phyloP scores from a whole-genome alignment of 768 basidiomycete species.

The Hygrocybe coccinea region DNA sequence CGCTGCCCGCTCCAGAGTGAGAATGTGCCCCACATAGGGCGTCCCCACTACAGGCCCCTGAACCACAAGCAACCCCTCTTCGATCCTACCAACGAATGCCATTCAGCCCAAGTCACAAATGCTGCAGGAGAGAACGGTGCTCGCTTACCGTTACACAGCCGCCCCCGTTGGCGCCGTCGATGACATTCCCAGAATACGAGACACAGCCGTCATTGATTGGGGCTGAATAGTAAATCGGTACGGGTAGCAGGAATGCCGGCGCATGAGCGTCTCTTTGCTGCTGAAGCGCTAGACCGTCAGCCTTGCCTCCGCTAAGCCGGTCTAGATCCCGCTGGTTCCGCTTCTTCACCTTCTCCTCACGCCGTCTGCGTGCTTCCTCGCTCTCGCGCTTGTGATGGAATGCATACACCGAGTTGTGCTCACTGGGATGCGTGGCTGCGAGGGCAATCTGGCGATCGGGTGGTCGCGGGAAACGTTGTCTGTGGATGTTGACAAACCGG shows the following conservation, averaged over 20 bases:
- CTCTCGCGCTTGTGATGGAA: constrained; percentile 23
- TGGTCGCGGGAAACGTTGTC: constrained; percentile 28
- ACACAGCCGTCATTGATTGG: constrained; percentile 19
- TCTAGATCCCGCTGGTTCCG: constrained; percentile 22
- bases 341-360: constrained; percentile 23
- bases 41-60: constrained; percentile 7
- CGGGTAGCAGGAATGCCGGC: constrained; percentile 37
- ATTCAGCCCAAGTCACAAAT: background rate
- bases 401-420: constrained; percentile 45
- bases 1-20: constrained; percentile 15
- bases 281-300: constrained; percentile 17
- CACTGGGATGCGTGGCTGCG: constrained; percentile 51
- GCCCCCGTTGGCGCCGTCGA: constrained; percentile 21
- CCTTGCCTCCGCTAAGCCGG: constrained; percentile 15
- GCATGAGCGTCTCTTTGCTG: constrained; percentile 18
- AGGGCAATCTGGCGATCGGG: constrained; percentile 34
- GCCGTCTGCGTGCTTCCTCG: constrained; percentile 19
- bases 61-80: constrained; percentile 18
- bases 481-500: constrained; percentile 23
- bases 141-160: constrained; percentile 25
- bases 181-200: constrained; percentile 13
- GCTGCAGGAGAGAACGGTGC: background rate
- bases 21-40: constrained; percentile 10
- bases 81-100: constrained; percentile 8
- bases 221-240: constrained; percentile 32